These are phyloP conservation scores for Suillus hirtellus DNA, from an alignment of 768 basidiomycete genomes.

Conservation along the genomic window DNA sequence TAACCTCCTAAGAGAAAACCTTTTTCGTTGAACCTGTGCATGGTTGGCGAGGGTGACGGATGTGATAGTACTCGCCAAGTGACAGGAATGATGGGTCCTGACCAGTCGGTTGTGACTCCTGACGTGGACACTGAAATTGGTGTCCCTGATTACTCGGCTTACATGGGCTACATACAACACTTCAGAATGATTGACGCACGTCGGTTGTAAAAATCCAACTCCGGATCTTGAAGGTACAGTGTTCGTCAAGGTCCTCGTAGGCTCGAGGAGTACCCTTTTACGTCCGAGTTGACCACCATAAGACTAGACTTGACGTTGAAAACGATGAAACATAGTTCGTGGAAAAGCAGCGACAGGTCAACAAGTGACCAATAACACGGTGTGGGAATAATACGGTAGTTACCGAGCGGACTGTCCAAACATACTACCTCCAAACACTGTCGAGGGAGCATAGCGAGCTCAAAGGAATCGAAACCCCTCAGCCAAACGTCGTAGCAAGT, in stretches of 20 bases:
- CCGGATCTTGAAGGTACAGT: background rate
- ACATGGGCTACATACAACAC: background rate
- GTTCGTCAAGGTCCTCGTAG: background rate
- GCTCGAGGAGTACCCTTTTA: background rate
- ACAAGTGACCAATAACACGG: background rate
- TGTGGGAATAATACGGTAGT: slow-evolving; percentile 27
- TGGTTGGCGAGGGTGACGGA: background rate
- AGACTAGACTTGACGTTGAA: background rate
- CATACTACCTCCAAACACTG: slow-evolving; percentile 11
- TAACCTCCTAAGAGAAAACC: background rate
- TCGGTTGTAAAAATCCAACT: background rate
- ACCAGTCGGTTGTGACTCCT: background rate
- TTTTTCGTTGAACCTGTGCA: background rate
- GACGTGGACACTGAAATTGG: background rate
- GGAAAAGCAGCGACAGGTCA: background rate
- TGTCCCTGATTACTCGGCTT: background rate
- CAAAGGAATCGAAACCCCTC: slow-evolving; percentile 28
- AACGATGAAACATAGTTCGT: background rate
- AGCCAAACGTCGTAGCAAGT: slow-evolving; percentile 41
- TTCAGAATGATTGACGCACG: background rate
- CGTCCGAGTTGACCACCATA: background rate
- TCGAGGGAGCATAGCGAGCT: slow-evolving; percentile 16
- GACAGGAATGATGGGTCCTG: background rate
- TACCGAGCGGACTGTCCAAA: slow-evolving; percentile 24
- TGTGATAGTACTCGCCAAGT: background rate